Percentiles rank a stretch among this genome's conserved stretches.
Conservation (phyloP, 768 basidiomycete genomes). For the Porphyrellus cyaneotinctus region DNA sequence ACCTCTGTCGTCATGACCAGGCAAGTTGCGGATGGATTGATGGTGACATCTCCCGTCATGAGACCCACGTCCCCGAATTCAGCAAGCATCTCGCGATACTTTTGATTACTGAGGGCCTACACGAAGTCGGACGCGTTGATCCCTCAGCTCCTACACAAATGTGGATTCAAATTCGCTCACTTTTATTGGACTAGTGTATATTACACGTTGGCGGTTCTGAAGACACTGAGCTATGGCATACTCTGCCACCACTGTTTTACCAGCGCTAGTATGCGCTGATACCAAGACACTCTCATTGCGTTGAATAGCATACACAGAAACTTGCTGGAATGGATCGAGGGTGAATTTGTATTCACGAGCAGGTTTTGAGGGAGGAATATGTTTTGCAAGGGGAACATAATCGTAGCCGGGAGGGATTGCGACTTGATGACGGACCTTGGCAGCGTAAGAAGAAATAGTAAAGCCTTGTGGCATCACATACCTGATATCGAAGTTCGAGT, state of each 20-base stretch:
- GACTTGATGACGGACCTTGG: slow-evolving; percentile 90
- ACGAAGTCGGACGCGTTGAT: slow-evolving; percentile 18
- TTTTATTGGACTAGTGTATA: slow-evolving; percentile 99
- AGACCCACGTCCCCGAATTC: slow-evolving; percentile 98
- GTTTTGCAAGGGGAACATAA: slow-evolving; percentile 86
- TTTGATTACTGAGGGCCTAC: slow-evolving; percentile 97
- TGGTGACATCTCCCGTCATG: slow-evolving; percentile 99
- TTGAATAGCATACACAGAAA: slow-evolving; percentile 93
- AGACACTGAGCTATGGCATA: slow-evolving; percentile 98
- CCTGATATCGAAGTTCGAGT: slow-evolving; percentile 81
- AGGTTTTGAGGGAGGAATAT: slow-evolving; percentile 87
- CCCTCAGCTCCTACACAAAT: slow-evolving; percentile 6
- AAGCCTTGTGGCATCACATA: neutral
- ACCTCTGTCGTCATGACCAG: slow-evolving; percentile 99
- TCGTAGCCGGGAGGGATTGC: slow-evolving; percentile 90
- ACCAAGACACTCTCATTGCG: slow-evolving; percentile 97
- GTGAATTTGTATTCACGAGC: slow-evolving; percentile 93
- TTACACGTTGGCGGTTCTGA: slow-evolving; percentile 90
- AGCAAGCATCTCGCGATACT: slow-evolving; percentile 96
- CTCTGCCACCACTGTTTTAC: slow-evolving; percentile 99
- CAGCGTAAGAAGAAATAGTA: slow-evolving; percentile 1
- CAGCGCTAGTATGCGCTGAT: slow-evolving; percentile 97
- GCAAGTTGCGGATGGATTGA: slow-evolving; percentile 95
- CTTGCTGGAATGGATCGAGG: slow-evolving; percentile 95
- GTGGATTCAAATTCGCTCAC: slow-evolving; percentile 44